Percentiles rank a stretch among this genome's conserved stretches.
Evolutionary conservation across 345 rosid genomes (phyloP).

Genomic region (Citropsis articulata): DNA sequence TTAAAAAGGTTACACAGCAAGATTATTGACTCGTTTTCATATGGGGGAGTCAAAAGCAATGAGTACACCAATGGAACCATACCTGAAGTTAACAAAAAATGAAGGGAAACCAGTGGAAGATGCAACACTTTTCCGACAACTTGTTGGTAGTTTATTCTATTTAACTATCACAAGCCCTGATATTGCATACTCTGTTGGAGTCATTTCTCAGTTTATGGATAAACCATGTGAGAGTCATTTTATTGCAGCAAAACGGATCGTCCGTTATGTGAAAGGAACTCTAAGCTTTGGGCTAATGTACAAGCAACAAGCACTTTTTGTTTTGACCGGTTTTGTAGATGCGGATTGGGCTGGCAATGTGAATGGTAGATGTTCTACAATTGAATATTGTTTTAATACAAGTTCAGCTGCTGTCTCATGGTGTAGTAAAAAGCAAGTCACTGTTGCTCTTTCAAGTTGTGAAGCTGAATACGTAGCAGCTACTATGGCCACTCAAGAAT

Average conservation of each 20-base stretch:
- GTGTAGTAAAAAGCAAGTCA: no score
- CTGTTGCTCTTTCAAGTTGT: no score
- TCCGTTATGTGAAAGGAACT: no score
- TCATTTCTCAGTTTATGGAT: not conserved
- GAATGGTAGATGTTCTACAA: no score
- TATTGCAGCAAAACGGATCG: not conserved
- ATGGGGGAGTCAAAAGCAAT: not conserved
- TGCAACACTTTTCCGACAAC: not conserved
- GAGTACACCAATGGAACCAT: conserved; percentile 9
- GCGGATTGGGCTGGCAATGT: no score
- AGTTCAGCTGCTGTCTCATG: no score
- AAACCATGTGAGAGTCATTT: not conserved
- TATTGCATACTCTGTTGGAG: not conserved
- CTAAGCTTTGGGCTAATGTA: not conserved
- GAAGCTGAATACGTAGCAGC: no score
- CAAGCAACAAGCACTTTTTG: no score
- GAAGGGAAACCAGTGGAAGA: not conserved
- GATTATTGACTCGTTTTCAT: not conserved
- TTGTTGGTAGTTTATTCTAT: conserved; percentile 14
- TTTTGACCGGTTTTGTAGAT: no score
- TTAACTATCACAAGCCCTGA: conserved; percentile 14
- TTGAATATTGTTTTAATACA: no score
- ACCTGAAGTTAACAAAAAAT: not conserved
- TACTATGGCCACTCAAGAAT: no score
- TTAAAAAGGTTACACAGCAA: no score